phyloP scores from a whole-genome alignment of 345 rosid species.

The Citrus hindsii region DNA sequence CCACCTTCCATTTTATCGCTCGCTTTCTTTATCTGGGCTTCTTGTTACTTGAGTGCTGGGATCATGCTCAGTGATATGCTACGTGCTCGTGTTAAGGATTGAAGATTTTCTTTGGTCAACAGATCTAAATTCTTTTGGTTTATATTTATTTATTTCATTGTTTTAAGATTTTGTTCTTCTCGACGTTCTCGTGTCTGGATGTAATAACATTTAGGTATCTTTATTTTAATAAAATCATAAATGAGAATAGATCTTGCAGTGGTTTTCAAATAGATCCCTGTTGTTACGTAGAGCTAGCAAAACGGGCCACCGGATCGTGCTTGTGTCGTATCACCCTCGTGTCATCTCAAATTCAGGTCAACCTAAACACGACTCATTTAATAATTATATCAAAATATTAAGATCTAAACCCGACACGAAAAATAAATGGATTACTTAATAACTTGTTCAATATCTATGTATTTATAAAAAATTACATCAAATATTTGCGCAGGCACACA shows the following conservation, averaged over 20 bases:
- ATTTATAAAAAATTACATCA: too few species aligned
- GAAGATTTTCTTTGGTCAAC: background rate
- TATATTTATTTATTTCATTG: background rate
- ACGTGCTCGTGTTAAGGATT: background rate
- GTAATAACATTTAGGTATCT: background rate
- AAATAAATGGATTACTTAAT: too few species aligned
- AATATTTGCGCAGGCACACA: too few species aligned
- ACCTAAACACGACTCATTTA: too few species aligned
- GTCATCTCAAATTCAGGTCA: too few species aligned
- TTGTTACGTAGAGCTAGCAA: too few species aligned
- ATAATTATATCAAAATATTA: too few species aligned
- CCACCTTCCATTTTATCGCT: slow-evolving; percentile 12
- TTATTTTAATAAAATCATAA: background rate
- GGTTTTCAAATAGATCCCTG: background rate
- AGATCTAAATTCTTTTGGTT: background rate
- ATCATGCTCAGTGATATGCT: background rate
- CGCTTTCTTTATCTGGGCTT: background rate
- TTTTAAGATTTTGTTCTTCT: background rate
- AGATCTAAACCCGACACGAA: too few species aligned
- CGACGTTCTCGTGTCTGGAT: background rate
- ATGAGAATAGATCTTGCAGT: too few species aligned
- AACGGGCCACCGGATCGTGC: too few species aligned
- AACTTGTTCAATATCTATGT: too few species aligned
- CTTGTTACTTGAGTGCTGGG: background rate
- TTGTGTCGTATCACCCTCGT: too few species aligned